Evolutionary conservation across 257 asterid species (phyloP).

Genomic region (Solanum megistacrolobum): DNA sequence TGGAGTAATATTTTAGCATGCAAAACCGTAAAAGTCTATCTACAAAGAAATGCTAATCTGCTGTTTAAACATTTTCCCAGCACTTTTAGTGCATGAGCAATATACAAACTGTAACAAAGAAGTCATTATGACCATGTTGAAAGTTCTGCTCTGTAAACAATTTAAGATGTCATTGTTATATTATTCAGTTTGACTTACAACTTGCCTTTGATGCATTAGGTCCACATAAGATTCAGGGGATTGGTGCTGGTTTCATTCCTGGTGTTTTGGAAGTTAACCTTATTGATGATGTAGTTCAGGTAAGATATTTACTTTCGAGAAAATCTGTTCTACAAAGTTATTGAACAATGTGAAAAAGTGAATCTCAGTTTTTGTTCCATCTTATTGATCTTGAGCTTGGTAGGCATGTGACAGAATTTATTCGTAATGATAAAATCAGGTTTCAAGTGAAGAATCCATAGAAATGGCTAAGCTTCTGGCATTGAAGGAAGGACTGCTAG

Average conservation of each 20-base stretch:
- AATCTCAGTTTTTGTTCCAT: neutral
- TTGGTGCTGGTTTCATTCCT: slow-evolving; percentile 94
- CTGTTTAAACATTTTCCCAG: neutral
- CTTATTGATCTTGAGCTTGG: neutral
- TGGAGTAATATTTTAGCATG: neutral
- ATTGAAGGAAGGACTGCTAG: slow-evolving; percentile 76
- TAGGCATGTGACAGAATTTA: neutral
- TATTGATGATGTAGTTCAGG: slow-evolving; percentile 86
- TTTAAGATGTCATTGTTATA: neutral
- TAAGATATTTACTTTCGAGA: slow-evolving; percentile 18
- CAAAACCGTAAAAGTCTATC: neutral
- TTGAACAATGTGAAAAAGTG: neutral
- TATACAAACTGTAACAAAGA: neutral
- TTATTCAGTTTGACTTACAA: slow-evolving; percentile 2
- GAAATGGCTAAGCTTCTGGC: slow-evolving; percentile 94
- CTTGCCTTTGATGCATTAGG: slow-evolving; percentile 37
- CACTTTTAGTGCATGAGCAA: neutral
- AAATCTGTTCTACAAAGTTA: neutral
- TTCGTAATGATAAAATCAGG: slow-evolving; percentile 19
- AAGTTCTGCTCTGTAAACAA: neutral
- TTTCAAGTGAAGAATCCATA: slow-evolving; percentile 85
- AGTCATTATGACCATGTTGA: neutral
- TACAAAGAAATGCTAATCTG: neutral
- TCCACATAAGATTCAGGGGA: slow-evolving; percentile 96
- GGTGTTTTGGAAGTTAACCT: slow-evolving; percentile 69